Conservation (phyloP, 352 stramenopile species). For the Globisporangium splendens region DNA sequence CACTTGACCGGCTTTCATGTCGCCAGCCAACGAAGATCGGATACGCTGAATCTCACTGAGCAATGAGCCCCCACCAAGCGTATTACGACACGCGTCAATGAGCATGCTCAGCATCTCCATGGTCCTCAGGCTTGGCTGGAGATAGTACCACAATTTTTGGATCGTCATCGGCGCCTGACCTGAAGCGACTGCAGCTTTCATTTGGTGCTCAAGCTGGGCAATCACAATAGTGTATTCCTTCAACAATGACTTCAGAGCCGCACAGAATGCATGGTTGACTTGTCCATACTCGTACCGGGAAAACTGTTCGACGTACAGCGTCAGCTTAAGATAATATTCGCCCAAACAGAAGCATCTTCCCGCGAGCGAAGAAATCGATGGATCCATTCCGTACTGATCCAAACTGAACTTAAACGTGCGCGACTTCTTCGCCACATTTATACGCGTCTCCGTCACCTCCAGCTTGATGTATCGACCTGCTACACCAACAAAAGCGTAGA, state of each 20-base stretch:
- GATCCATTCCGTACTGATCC: slow-evolving; percentile 75
- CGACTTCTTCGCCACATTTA: slow-evolving; percentile 23
- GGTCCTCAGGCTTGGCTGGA: slow-evolving; percentile 89
- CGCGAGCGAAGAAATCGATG: slow-evolving; percentile 67
- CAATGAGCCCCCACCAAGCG: slow-evolving; percentile 86
- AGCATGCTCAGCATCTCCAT: slow-evolving; percentile 91
- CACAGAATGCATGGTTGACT: slow-evolving; percentile 93
- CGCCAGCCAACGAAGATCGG: slow-evolving; percentile 73
- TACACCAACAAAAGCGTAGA: slow-evolving; percentile 78
- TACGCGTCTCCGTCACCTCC: slow-evolving; percentile 39
- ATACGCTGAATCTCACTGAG: slow-evolving; percentile 89
- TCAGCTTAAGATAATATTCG: slow-evolving; percentile 77
- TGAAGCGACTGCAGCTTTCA: slow-evolving; percentile 30
- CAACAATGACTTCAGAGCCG: slow-evolving; percentile 87
- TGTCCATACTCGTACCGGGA: slow-evolving; percentile 90
- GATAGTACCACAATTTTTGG: slow-evolving; percentile 91
- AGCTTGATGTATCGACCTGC: slow-evolving; percentile 84
- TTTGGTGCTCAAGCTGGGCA: slow-evolving; percentile 85
- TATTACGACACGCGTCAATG: slow-evolving; percentile 65
- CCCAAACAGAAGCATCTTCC: slow-evolving; percentile 65
- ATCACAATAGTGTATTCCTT: slow-evolving; percentile 94
- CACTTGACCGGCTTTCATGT: slow-evolving; percentile 71
- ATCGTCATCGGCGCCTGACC: slow-evolving; percentile 55
- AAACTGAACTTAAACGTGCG: slow-evolving; percentile 60
- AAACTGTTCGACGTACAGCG: slow-evolving; percentile 76